Base-by-base conservation (phyloP, 1,284 basidiomycete genomes). In the Pyrrhoderma noxium region DNA sequence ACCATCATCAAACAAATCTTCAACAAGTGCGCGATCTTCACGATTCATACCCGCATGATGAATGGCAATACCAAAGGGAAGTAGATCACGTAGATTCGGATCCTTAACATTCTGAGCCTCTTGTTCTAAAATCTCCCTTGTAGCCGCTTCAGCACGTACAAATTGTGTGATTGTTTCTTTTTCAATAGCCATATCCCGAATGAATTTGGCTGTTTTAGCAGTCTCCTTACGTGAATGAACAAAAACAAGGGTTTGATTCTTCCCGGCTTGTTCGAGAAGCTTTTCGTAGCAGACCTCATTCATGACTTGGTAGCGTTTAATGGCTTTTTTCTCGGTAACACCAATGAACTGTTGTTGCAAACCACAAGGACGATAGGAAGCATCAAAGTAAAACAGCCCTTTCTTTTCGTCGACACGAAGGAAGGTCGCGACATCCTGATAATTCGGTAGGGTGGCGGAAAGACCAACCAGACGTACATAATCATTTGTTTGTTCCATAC, bases 201-300 rank as follows among this genome's bases (percentile, higher is more conserved):
- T 77, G 70, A 94, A 97, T 63, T 84, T 88, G 22, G 95, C 94
- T 0, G 96, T 99, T 75, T 99, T 99, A 35, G 92, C 91, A 0
- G 96, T 98, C 71, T 97, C 93, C 70, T 99, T 99, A 51, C 96
- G 83, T 44, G 95, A 99, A 66, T 99, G 96, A 0, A 98, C 93
- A 63, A 99, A 99, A 31, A 99, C 93, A 34, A 99, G 78, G 0
- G 88, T 89, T 62, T 93, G 90, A 58, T 93, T 89, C 70, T 89
- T 90, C 48, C 89, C 87, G 0, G 89, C 92, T 63, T 96, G 89
- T 61, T 96, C 92, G 25, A 95, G 79, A 0, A 96, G 90, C 72
- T 99, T 99, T 67, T 99, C 95, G 73, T 99, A 99, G 67, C 94
- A 96, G 38, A 99, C 94, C 65, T 99, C 94, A 70, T 99, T 99